Evolutionary conservation across 371 early-diverging fungal species (phyloP), one percentile per base, ranked within the genome.

Genomic region (Coemansia sp.): DNA sequence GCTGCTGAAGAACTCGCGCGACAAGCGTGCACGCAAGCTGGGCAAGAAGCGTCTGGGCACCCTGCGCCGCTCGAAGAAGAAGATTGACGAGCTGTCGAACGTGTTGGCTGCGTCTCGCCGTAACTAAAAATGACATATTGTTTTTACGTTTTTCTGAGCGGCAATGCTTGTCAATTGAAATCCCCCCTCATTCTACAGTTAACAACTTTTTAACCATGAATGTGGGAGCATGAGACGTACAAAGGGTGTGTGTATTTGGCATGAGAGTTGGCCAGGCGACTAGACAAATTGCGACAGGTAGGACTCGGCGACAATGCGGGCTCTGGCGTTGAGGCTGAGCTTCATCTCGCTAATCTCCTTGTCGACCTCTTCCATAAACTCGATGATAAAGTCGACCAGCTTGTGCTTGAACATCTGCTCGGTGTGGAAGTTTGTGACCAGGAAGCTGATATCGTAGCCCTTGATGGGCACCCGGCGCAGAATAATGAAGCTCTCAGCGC

Each of bases 1-100:
- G 88, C 88, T 99, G 92, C 85, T 99, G 83, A 96, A 95, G 91
- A 97, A 97, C 93, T 92, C 93, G 86, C 95, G 93, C 86, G 99
- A 99, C 84, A 99, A 99, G 96, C 92, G 99, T 81, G 99, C 99
- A 71, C 91, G 93, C 84, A 93, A 93, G 89, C 89, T 99, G 65
- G 94, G 96, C 79, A 99, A 99, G 92, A 90, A 88, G 87, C 91
- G 95, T 82, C 90, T 98, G 75, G 99, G 99, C 78, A 94, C 98
- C 74, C 90, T 94, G 76, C 79, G 86, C 78, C 97, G 98, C 79
- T 94, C 96, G 83, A 99, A 99, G 95, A 88, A 86, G 78, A 99
- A 99, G 94, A 91, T 98, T 71, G 99, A 99, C 77, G 98, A 99
- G 85, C 89, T 99, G 79, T 82, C 85, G 70, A 81, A 81, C 83